Evolutionary conservation across 331 rosid genomes (phyloP), one percentile per base, ranked within the genome.

Genomic region (Malus hybrid): DNA sequence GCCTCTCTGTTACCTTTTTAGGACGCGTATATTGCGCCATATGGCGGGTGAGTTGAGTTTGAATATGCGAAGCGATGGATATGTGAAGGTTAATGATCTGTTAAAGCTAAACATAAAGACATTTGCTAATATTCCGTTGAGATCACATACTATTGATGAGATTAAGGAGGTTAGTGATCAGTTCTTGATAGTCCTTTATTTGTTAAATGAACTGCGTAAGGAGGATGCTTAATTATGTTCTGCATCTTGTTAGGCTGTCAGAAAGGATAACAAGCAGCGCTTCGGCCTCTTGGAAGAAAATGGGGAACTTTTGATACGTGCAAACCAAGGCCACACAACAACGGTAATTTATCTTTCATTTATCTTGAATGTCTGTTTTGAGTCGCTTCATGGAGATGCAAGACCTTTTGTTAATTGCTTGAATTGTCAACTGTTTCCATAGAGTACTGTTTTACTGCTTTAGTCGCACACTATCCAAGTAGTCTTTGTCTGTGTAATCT

Each of bases 241-340:
- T 79, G 78, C 71, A 57, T 79, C 63, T 77, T 62, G 48, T 67
- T 69, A 94, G 99, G 99, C 96, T 78, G 97, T 94, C 67, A 68
- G 74, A 75, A 90, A 78, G 84, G 99, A 92, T 86, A 89, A 87
- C 65, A 94, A 91, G 90, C 97, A 88, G 86, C 91, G 97, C 6
- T 90, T 92, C 73, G 73, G 92, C 82, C 96, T 94, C 68, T 69
- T 85, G 73, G 93, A 94, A 87, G 96, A 94, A 71, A 83, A 88
- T 54, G 96, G 89, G 65, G 96, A 90, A 77, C 82, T 87, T 67
- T 81, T 90, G 28, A 90, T 94, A 71, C 89, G 97, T 24, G 97
- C 99, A 71, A 94, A 92, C 79, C 97, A 94, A 87, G 99, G 97
- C 80, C 99, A 94, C 83, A 83, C 96, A 34, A 54, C 90, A 70